Base-by-base conservation (phyloP, 2,329 filamentous ascomycete genomes). In the Pseudofabraea citricarpa region DNA sequence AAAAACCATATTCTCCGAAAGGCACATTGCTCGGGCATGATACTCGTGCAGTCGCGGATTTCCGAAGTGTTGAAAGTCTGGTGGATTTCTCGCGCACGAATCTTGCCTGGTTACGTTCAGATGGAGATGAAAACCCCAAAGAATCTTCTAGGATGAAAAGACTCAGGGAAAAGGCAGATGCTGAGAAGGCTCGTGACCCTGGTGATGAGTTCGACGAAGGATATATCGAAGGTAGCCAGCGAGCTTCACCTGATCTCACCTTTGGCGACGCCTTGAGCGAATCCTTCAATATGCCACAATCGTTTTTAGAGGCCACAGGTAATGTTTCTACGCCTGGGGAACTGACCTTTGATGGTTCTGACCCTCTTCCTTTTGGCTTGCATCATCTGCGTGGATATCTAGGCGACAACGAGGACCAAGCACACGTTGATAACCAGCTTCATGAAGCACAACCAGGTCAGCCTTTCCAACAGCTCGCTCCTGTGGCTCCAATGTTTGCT, bases 21-120 rank as follows among this genome's bases (percentile, higher is more conserved):
- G 88, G 85, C 45, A 95, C 90, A 1, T 72, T 91, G 1, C 76
- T 97, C 2, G 93, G 93, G 0, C 90, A 96, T 56, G 90, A 97
- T 54, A 98, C 93, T 0, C 86, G 82, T 42, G 85, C 86, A 24
- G 83, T 97, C 38, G 91, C 93, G 2, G 93, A 98, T 64, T 85
- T 87, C 40, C 82, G 93, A 47, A 96, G 90, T 57, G 81, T 95
- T 5, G 91, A 97, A 63, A 84, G 82, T 19, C 74, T 97, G 18
- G 89, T 97, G 7, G 90, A 97, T 60, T 96, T 96, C 64, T 82
- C 87, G 20, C 74, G 87, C 31, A 91, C 94, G 41, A 98, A 98
- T 61, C 71, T 95, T 20, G 78, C 76, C 32, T 96, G 90, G 89
- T 69, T 97, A 37, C 76, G 77, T 41, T 80, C 80, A 43, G 71